Evolutionary conservation across 176 grass and related monocot species (phyloP).

Genomic region (Alloteropsis semialata): DNA sequence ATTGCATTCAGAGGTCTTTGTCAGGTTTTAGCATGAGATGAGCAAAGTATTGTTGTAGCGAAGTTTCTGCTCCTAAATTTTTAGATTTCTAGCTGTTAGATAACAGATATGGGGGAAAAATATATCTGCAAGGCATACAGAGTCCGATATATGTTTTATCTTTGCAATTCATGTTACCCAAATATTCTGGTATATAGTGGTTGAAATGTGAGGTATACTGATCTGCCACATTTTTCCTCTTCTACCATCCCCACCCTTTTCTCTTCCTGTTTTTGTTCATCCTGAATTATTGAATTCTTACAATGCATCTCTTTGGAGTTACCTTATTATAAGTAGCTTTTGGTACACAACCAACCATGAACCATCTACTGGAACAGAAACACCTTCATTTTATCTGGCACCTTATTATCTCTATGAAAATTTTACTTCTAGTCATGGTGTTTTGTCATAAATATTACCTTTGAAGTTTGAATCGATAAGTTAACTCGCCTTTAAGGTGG

Average conservation of each 20-base stretch:
- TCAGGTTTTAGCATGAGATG: slow-evolving; percentile 67
- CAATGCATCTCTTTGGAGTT: slow-evolving; percentile 6
- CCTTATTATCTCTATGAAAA: neutral
- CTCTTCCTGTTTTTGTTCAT: neutral
- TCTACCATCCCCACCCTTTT: neutral
- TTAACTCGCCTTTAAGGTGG: too few species aligned
- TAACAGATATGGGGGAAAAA: slow-evolving; percentile 28
- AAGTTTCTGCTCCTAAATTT: slow-evolving; percentile 24
- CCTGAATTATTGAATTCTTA: neutral
- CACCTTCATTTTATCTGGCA: neutral
- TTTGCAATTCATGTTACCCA: slow-evolving; percentile 31
- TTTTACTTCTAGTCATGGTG: neutral
- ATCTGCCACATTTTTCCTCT: slow-evolving; percentile 4
- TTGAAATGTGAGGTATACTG: slow-evolving; percentile 19
- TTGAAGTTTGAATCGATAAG: slow-evolving; percentile 3
- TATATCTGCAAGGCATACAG: slow-evolving; percentile 27
- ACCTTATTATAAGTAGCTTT: neutral
- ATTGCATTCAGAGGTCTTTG: slow-evolving; percentile 73
- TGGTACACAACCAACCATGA: neutral
- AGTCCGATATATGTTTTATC: slow-evolving; percentile 14
- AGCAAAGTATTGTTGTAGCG: slow-evolving; percentile 30
- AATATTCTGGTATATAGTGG: slow-evolving; percentile 1
- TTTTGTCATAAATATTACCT: neutral
- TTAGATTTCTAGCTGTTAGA: slow-evolving; percentile 40
- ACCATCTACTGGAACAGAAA: neutral